A percentile compares a stretch with the other conserved stretches of the same genome.
Evolutionary conservation across 2,329 filamentous ascomycete genomes (phyloP).

Genomic region (Davidsoniella neocaledoniae): DNA sequence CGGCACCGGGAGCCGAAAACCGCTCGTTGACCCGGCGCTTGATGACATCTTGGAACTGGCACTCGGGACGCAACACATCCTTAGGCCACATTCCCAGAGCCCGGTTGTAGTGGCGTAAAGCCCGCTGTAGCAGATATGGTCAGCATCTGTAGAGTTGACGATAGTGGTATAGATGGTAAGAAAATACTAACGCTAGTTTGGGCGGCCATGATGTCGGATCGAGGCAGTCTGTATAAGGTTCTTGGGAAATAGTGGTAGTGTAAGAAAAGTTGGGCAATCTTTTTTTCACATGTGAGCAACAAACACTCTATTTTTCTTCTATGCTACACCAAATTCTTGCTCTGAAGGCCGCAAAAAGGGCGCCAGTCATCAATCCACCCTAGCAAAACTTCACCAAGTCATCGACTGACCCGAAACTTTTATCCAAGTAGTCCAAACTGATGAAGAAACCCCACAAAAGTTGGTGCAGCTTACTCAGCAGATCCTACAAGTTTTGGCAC

Average conservation of each 20-base stretch:
- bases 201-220: slow-evolving; percentile 14
- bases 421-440: neutral
- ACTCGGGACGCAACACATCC: slow-evolving; percentile 44
- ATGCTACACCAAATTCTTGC: neutral
- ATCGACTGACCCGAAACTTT: neutral
- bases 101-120: slow-evolving; percentile 27
- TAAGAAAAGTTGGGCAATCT: too few relatives aligned
- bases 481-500: too few relatives aligned
- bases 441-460: too few relatives aligned
- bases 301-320: neutral
- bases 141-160: neutral
- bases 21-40: slow-evolving; percentile 16
- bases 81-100: slow-evolving; percentile 44
- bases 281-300: too few relatives aligned
- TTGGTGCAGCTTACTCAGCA: too few relatives aligned
- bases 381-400: too few relatives aligned
- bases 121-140: slow-evolving; percentile 2
- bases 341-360: neutral
- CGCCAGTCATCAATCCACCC: neutral
- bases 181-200: slow-evolving; percentile 15
- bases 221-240: neutral
- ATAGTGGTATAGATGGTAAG: neutral
- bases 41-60: slow-evolving; percentile 43
- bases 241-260: too few relatives aligned
- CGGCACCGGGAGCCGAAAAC: slow-evolving; percentile 14